Conservation (phyloP, 225 moss, liverwort and hornwort genomes). For the Polytrichum commune region DNA sequence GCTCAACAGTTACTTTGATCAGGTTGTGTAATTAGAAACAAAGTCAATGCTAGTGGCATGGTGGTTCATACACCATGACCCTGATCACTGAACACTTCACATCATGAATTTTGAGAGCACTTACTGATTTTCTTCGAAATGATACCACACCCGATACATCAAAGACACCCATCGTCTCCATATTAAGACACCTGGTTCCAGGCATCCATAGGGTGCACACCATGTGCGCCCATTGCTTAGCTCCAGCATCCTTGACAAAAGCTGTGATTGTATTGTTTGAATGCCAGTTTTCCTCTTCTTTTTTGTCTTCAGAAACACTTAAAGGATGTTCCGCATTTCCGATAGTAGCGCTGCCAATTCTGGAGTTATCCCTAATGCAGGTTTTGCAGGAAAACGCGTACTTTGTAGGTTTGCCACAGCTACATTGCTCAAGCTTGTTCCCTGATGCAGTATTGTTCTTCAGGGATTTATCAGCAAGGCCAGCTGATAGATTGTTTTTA, state of each 20-base stretch:
- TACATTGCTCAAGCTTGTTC: constrained; percentile 24
- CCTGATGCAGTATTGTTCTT: constrained; percentile 14
- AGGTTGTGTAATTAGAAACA: too few relatives aligned
- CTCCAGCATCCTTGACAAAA: constrained; percentile 49
- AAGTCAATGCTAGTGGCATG: too few relatives aligned
- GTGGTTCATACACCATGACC: too few relatives aligned
- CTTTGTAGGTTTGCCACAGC: constrained; percentile 25
- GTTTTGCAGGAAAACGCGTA: constrained; percentile 28
- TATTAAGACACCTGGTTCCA: constrained; percentile 90
- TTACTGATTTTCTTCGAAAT: constrained; percentile 75
- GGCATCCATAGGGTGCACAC: constrained; percentile 99
- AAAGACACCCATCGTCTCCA: constrained; percentile 89
- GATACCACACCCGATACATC: constrained; percentile 79
- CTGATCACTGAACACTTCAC: background rate
- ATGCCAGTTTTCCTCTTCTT: constrained; percentile 35
- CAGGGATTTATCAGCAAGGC: constrained; percentile 4
- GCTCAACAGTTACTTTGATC: too few relatives aligned
- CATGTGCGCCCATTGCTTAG: constrained; percentile 95
- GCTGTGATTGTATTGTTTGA: constrained; percentile 56
- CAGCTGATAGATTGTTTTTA: constrained; percentile 6
- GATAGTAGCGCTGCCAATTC: constrained; percentile 16
- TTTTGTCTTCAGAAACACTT: background rate
- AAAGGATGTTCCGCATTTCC: constrained; percentile 12
- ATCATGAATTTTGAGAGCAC: background rate
- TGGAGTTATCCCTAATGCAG: constrained; percentile 24